Evolutionary conservation across 768 basidiomycete genomes (phyloP).

Genomic region (Hericium coralloides): DNA sequence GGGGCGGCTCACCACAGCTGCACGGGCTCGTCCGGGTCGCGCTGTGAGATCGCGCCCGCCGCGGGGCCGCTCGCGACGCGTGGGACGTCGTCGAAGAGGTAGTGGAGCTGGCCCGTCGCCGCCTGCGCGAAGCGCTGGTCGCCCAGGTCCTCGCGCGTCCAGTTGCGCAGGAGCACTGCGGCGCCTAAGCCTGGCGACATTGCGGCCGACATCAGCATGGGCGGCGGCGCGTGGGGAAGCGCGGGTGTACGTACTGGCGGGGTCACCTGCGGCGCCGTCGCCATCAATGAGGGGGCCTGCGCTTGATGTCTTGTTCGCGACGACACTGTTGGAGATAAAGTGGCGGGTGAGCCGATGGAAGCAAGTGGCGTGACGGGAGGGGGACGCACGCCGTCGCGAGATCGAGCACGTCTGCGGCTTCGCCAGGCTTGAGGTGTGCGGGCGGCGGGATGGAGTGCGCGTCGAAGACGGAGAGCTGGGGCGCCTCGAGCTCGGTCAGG

Average conservation of each 20-base stretch:
- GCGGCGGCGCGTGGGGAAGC: neutral
- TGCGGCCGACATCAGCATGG: neutral
- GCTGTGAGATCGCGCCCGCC: conserved; percentile 53
- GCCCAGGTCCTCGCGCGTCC: conserved; percentile 31
- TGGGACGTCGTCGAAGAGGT: conserved; percentile 37
- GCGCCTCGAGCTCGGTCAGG: conserved; percentile 42
- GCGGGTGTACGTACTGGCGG: conserved; percentile 35
- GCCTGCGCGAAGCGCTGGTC: conserved; percentile 31
- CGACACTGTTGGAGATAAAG: conserved; percentile 22
- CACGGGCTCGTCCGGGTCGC: conserved; percentile 31
- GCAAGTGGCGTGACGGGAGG: neutral
- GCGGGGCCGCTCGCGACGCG: conserved; percentile 20
- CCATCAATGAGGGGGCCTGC: conserved; percentile 34
- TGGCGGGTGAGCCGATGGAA: neutral
- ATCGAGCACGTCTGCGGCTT: conserved; percentile 31
- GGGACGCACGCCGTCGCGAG: conserved; percentile 31
- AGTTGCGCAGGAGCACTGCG: conserved; percentile 43
- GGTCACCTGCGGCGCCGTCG: conserved; percentile 50
- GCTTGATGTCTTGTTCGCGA: conserved; percentile 27
- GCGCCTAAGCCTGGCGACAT: conserved; percentile 35
- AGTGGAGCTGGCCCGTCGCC: conserved; percentile 37
- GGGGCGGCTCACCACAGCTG: conserved; percentile 39
- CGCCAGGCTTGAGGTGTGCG: conserved; percentile 16
- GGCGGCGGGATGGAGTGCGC: conserved; percentile 35
- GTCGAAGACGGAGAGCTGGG: conserved; percentile 40